Evolutionary conservation across 2,329 filamentous ascomycete genomes (phyloP).

Genomic region (Aspergillus bombycis): DNA sequence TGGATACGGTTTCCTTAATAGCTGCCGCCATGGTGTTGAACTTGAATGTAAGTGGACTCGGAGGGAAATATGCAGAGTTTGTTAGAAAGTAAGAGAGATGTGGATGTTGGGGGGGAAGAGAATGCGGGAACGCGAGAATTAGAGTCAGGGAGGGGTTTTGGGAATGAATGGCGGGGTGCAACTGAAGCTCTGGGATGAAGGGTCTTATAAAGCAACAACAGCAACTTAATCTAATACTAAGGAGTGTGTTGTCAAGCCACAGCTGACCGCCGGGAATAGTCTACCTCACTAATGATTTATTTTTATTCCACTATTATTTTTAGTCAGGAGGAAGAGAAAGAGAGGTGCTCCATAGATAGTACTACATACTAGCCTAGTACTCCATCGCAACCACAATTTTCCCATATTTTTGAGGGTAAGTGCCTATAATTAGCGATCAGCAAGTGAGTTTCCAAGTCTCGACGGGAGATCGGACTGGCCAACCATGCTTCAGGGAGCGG

Average conservation of each 20-base stretch:
- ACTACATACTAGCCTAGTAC: neutral
- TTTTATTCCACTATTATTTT: slow-evolving; percentile 10
- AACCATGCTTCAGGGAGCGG: slow-evolving; percentile 5
- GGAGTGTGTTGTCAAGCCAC: slow-evolving; percentile 1
- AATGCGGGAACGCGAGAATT: neutral
- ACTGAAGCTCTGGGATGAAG: slow-evolving; percentile 20
- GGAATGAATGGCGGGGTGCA: slow-evolving; percentile 27
- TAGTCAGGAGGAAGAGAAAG: neutral
- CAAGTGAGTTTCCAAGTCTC: neutral
- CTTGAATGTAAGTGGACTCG: neutral
- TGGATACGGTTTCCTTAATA: slow-evolving; percentile 52
- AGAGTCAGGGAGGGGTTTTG: slow-evolving; percentile 2
- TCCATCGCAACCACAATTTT: slow-evolving; percentile 1
- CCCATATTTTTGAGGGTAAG: neutral
- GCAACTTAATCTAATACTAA: neutral
- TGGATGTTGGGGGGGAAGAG: neutral
- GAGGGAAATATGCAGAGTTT: neutral
- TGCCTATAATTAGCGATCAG: slow-evolving; percentile 4
- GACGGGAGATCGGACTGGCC: slow-evolving; percentile 1
- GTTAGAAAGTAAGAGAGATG: neutral
- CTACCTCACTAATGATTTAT: neutral
- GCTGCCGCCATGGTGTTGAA: slow-evolving; percentile 40
- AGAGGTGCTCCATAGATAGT: neutral
- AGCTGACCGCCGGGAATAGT: neutral
- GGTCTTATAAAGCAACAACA: slow-evolving; percentile 1